A percentile compares a stretch with the other conserved stretches of the same genome.
These are phyloP conservation scores for Globisporangium acanthophoron DNA, from an alignment of 352 stramenopile genomes.

Conservation along the genomic window DNA sequence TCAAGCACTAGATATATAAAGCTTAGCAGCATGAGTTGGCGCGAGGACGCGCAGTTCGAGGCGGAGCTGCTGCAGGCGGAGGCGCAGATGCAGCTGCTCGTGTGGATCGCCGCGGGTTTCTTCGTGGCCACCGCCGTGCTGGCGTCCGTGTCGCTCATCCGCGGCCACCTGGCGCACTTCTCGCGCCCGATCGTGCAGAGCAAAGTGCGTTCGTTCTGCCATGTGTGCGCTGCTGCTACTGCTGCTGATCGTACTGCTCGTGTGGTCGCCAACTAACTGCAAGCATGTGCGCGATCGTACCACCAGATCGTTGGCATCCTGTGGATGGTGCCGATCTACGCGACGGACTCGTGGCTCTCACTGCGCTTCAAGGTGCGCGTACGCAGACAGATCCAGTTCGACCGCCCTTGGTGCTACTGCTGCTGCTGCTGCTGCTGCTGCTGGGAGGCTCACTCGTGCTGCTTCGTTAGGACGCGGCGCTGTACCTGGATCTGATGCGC, in stretches of 20 bases:
- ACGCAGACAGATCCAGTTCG: too few relatives aligned
- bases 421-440: not conserved
- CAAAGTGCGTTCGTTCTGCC: constrained; percentile 69
- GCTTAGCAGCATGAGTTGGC: too few relatives aligned
- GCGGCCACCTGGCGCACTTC: constrained; percentile 88
- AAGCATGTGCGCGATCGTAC: too few relatives aligned
- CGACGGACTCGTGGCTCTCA: constrained; percentile 95
- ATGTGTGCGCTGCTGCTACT: not conserved
- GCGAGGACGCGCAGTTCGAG: not conserved
- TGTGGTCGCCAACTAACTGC: too few relatives aligned
- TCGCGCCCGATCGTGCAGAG: constrained; percentile 91
- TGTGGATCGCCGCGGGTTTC: constrained; percentile 85
- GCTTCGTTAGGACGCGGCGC: constrained; percentile 37
- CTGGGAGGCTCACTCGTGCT: not conserved
- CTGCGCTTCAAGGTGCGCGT: constrained; percentile 90
- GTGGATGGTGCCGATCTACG: constrained; percentile 99
- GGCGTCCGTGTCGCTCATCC: constrained; percentile 89
- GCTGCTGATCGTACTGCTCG: not conserved
- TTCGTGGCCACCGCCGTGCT: constrained; percentile 88
- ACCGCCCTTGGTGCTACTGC: too few relatives aligned
- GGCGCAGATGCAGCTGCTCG: constrained; percentile 53
- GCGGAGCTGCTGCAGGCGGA: constrained; percentile 28
- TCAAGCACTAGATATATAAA: too few relatives aligned
- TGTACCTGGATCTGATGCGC: constrained; percentile 92
- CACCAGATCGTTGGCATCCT: constrained; percentile 95